phyloP scores from a whole-genome alignment of 345 rosid species.

The Euphorbia tirucalli region DNA sequence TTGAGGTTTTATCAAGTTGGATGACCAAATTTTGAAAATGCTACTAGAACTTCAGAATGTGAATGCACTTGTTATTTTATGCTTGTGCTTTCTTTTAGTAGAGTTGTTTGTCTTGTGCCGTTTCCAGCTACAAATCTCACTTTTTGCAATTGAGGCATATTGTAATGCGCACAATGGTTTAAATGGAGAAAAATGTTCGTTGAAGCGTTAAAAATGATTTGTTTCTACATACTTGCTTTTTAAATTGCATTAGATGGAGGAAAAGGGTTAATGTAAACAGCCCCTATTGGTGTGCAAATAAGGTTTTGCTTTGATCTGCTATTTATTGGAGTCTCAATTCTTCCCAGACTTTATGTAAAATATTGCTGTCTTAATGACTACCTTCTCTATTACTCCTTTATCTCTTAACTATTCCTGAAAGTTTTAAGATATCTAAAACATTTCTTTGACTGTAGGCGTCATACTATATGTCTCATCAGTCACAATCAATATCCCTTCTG shows the following conservation, averaged over 20 bases:
- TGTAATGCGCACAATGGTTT: neutral
- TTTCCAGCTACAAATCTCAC: neutral
- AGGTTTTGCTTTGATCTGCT: neutral
- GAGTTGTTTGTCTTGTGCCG: neutral
- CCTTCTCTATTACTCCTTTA: neutral
- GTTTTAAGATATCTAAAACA: constrained; percentile 27
- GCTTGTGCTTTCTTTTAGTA: neutral
- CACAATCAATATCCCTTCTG: constrained; percentile 76
- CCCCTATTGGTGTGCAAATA: neutral
- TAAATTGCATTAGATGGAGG: neutral
- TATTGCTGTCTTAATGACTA: neutral
- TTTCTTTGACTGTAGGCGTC: constrained; percentile 62
- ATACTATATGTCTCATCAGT: constrained; percentile 75
- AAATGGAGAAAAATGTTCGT: neutral
- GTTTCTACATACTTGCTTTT: neutral
- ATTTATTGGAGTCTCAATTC: neutral
- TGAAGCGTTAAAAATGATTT: neutral
- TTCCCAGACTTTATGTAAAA: neutral
- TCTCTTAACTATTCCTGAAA: neutral
- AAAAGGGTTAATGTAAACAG: neutral
- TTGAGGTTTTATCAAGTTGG: neutral
- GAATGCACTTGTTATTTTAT: neutral
- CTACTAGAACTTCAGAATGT: neutral
- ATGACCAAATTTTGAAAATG: neutral
- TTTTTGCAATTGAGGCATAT: neutral